phyloP scores from a whole-genome alignment of 2,329 filamentous ascomycete species.

The Xylaria sp. region DNA sequence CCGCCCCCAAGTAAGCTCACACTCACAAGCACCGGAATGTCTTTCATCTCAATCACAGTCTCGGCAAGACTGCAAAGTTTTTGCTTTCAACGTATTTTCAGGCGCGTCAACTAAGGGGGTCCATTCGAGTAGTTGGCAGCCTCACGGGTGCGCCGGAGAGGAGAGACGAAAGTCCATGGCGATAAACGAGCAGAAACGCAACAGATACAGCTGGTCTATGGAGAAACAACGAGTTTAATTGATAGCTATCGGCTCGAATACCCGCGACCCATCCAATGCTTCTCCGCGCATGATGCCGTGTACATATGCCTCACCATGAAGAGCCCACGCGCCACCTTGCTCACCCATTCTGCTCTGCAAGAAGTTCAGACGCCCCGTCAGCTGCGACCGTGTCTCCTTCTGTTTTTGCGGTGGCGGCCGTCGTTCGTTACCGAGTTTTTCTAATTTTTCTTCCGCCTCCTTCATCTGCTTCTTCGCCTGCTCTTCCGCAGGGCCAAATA shows the following conservation, averaged over 20 bases:
- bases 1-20: too few relatives aligned
- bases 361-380: neutral
- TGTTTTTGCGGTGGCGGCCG: neutral
- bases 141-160: too few relatives aligned
- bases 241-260: neutral
- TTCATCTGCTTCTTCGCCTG: neutral
- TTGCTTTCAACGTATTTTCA: too few relatives aligned
- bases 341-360: neutral
- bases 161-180: too few relatives aligned
- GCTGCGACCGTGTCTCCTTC: neutral
- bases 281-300: neutral
- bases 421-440: neutral
- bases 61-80: too few relatives aligned
- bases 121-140: too few relatives aligned
- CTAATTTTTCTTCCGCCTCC: neutral
- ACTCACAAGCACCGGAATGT: too few relatives aligned
- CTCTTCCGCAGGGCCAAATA: slow-evolving; percentile 9
- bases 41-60: too few relatives aligned
- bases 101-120: too few relatives aligned
- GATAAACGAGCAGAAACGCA: too few relatives aligned
- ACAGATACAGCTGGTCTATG: neutral
- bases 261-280: neutral
- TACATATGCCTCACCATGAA: neutral
- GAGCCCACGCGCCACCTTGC: neutral
- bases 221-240: too few relatives aligned